These are phyloP conservation scores for Phytopythium ostracodes DNA, from an alignment of 352 stramenopile species.

Conservation along the genomic window DNA sequence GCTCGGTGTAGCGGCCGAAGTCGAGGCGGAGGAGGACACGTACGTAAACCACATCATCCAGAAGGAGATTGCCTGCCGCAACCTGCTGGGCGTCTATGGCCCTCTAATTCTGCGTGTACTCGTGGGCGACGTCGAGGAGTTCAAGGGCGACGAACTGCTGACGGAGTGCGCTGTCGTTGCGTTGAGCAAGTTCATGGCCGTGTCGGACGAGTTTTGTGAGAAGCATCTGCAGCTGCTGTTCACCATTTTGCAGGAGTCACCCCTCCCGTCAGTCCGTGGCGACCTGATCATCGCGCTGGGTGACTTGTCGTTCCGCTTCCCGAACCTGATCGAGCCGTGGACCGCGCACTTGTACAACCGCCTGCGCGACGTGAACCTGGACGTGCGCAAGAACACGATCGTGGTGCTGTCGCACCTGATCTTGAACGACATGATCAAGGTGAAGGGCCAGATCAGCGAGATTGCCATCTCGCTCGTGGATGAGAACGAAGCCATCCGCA, in stretches of 20 bases:
- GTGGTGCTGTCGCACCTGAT: slow-evolving; percentile 98
- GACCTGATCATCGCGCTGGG: slow-evolving; percentile 97
- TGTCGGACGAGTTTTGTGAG: slow-evolving; percentile 95
- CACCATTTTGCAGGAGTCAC: slow-evolving; percentile 85
- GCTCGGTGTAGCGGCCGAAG: slow-evolving; percentile 88
- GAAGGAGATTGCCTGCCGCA: slow-evolving; percentile 90
- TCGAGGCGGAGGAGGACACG: slow-evolving; percentile 88
- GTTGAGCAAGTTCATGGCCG: slow-evolving; percentile 98
- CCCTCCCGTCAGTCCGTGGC: slow-evolving; percentile 75
- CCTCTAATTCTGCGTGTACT: slow-evolving; percentile 90
- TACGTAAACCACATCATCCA: slow-evolving; percentile 90
- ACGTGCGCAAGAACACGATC: slow-evolving; percentile 95
- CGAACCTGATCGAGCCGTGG: slow-evolving; percentile 98
- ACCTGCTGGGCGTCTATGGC: slow-evolving; percentile 91
- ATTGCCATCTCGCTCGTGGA: slow-evolving; percentile 96
- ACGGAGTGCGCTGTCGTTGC: slow-evolving; percentile 92
- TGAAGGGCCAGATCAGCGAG: slow-evolving; percentile 95
- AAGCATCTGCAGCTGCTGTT: slow-evolving; percentile 95
- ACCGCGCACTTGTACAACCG: slow-evolving; percentile 95
- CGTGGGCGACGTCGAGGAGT: slow-evolving; percentile 47
- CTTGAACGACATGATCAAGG: slow-evolving; percentile 99
- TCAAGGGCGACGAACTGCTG: slow-evolving; percentile 70
- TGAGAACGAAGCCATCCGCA: slow-evolving; percentile 88
- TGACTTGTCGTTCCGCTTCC: slow-evolving; percentile 97
- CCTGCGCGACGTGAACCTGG: slow-evolving; percentile 87